These are phyloP conservation scores for Metschnikowia noctiluminum DNA, from an alignment of 805 yeast genomes.

Conservation along the genomic window DNA sequence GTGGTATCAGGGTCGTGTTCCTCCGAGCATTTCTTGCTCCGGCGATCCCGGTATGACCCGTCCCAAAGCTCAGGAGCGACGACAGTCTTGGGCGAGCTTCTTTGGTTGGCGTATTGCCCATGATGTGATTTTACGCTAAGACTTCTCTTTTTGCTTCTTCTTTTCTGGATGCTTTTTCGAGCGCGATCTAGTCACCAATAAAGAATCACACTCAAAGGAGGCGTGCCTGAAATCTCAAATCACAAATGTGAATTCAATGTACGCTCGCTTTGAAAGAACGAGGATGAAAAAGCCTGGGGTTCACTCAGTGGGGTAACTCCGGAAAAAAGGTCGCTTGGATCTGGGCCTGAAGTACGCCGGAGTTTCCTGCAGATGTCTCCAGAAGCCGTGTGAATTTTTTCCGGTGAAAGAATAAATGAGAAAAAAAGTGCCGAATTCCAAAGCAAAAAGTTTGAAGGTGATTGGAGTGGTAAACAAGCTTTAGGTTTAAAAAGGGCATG, in stretches of 20 bases:
- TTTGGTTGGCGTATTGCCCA: slow-evolving; percentile 46
- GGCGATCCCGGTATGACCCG: slow-evolving; percentile 1
- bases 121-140: slow-evolving; percentile 6
- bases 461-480: background rate
- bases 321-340: background rate
- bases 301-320: background rate
- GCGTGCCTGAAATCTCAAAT: background rate
- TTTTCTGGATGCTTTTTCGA: background rate
- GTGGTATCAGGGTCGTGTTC: slow-evolving; percentile 15
- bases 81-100: slow-evolving; percentile 33
- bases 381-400: too few species aligned
- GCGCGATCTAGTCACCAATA: too few species aligned
- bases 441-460: background rate
- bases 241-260: background rate
- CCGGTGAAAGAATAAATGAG: background rate
- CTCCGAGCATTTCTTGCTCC: slow-evolving; percentile 9
- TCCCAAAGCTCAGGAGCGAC: slow-evolving; percentile 10
- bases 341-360: background rate
- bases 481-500: background rate
- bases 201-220: background rate
- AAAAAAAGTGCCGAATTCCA: background rate
- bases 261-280: background rate
- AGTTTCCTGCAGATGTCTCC: background rate
- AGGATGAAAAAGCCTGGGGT: background rate
- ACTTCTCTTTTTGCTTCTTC: background rate